Evolutionary conservation across 2,329 filamentous ascomycete species (phyloP).

Genomic region (Paecilomyces fulvus): DNA sequence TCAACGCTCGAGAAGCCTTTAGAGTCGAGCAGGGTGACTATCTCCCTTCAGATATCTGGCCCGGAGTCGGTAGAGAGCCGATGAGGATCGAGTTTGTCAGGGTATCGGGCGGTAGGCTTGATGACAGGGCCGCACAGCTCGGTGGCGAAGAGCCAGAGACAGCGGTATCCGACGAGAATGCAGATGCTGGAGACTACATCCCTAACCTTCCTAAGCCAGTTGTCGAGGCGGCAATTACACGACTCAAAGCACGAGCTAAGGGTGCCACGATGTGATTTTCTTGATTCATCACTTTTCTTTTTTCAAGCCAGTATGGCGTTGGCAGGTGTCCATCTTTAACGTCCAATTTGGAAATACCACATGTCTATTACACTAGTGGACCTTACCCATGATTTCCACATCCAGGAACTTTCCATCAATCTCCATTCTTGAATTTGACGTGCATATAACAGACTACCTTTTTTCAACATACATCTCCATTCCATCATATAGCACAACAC

Average conservation of each 20-base stretch:
- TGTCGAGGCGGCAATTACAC: conserved; percentile 35
- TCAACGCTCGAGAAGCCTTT: conserved; percentile 66
- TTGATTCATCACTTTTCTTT: background rate
- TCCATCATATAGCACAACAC: background rate
- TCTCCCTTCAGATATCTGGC: conserved; percentile 82
- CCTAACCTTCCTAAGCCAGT: conserved; percentile 35
- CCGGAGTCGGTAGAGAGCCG: conserved; percentile 54
- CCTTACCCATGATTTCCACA: background rate
- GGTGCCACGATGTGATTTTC: conserved; percentile 7
- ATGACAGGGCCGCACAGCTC: conserved; percentile 9
- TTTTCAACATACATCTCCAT: background rate
- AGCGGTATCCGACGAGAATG: conserved; percentile 5
- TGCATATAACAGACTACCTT: no score
- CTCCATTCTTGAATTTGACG: background rate
- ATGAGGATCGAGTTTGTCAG: conserved; percentile 39
- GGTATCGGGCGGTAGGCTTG: conserved; percentile 26
- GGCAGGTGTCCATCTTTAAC: background rate
- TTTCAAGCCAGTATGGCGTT: background rate
- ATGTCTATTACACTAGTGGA: background rate
- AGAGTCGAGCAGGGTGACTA: conserved; percentile 75
- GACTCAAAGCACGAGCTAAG: conserved; percentile 26
- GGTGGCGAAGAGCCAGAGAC: conserved; percentile 4
- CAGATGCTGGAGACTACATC: conserved; percentile 27
- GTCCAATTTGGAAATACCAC: background rate
- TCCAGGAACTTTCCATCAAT: background rate